Base-by-base conservation (phyloP, 208 protist genomes). In the Entamoeba invadens region DNA sequence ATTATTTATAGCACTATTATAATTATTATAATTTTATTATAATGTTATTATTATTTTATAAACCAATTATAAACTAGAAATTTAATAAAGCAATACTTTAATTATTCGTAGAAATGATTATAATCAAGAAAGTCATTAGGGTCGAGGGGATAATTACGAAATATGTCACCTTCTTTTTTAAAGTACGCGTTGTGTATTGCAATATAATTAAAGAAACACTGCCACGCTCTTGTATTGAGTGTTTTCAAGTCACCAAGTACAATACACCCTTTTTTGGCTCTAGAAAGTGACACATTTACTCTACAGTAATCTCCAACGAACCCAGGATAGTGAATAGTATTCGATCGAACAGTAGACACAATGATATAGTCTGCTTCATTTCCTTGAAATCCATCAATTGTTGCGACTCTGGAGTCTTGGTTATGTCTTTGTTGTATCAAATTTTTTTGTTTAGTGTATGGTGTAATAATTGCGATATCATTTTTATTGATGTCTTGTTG, bases 381-480 rank as follows among this genome's bases (percentile, higher is more conserved):
- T 44, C 77, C 77, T 91, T 91, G 77, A 91, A 91, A 91, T 42
- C 38, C 31, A 91, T 91, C 77, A 91, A 91, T 45, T 8, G 77
- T 91, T 8, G 31, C 38, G n/a, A n/a, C n/a, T 92, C 99, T 98
- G 0, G 98, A 95, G 44, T 94, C n/a, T 45, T 98, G 97, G 92
- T 97, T 95, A 45, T 95, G 95, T 72, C 96, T 91, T n/a, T n/a
- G n/a, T 14, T 96, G 95, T 91, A 99, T 95, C 95, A 97, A 99
- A 10, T 96, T 96, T 50, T 98, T 96, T 95, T 99, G 98, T 6
- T 97, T 98, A 92, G 98, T 97, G 25, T 87, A 87, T 42, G 57
- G 57, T 8, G 57, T 87, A 35, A 87, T 35, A 35, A 87, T 87
- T 35, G 31, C 57, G 38, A 87, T 87, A n/a, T n/a, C n/a, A 21